Percentiles rank a stretch among this genome's conserved stretches.
These are phyloP conservation scores for Microascus cirrosus DNA, from an alignment of 2,329 filamentous ascomycete genomes.

Conservation along the genomic window DNA sequence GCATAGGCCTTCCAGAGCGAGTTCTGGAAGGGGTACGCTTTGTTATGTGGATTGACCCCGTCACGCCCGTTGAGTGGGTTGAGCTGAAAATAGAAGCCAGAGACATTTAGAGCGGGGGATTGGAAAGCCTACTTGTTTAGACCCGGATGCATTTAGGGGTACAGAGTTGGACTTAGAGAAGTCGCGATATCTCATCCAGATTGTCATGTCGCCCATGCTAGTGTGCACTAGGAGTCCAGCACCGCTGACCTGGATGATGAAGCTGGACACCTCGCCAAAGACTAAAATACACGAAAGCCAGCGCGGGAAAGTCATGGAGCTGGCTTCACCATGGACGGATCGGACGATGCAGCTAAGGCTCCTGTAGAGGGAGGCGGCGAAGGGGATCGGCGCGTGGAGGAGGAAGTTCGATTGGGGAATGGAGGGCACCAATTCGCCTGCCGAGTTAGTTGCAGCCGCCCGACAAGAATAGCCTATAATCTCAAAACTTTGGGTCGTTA, in stretches of 20 bases:
- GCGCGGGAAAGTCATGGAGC: neutral
- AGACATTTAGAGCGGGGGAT: no score
- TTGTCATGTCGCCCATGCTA: neutral
- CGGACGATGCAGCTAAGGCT: slow-evolving; percentile 25
- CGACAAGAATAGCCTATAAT: neutral
- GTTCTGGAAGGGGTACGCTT: no score
- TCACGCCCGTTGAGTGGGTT: no score
- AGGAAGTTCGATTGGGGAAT: slow-evolving; percentile 23
- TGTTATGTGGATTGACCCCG: no score
- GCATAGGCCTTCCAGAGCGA: no score
- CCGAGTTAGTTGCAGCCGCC: slow-evolving; percentile 11
- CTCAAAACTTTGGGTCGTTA: neutral
- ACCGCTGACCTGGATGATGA: neutral
- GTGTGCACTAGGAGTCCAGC: neutral
- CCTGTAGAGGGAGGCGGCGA: slow-evolving; percentile 34
- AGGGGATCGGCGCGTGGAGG: slow-evolving; percentile 30
- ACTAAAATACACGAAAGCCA: neutral
- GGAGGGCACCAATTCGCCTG: slow-evolving; percentile 23
- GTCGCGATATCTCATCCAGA: no score
- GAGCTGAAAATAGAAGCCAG: no score
- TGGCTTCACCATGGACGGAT: neutral
- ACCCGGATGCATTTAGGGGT: no score
- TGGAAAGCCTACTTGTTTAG: no score
- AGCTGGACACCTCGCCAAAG: neutral
- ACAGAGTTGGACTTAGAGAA: no score